These are phyloP conservation scores for Canavalia ensiformis DNA, from an alignment of 306 rosid species.

Conservation along the genomic window DNA sequence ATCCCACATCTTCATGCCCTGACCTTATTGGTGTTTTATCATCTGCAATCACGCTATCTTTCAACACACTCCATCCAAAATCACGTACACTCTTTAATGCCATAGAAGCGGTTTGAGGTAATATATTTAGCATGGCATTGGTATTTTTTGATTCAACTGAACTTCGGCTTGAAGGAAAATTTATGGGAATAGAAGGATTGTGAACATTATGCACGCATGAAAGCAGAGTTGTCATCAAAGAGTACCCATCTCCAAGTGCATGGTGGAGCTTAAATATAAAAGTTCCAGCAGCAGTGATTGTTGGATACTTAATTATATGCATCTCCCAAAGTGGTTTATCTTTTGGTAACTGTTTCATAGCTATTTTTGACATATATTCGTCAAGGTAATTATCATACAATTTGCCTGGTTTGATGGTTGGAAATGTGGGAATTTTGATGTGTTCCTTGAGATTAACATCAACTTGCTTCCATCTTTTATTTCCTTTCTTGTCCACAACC, in stretches of 20 bases:
- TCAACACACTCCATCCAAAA: slow-evolving; percentile 39
- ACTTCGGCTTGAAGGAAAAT: slow-evolving; percentile 51
- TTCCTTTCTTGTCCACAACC: slow-evolving; percentile 40
- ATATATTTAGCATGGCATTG: background rate
- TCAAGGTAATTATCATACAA: slow-evolving; percentile 42
- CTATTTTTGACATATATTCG: slow-evolving; percentile 48
- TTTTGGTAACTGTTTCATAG: slow-evolving; percentile 6
- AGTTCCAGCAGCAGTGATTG: slow-evolving; percentile 48
- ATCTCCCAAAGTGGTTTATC: slow-evolving; percentile 59
- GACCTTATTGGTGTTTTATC: slow-evolving; percentile 56
- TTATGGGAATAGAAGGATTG: slow-evolving; percentile 56
- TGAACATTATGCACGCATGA: slow-evolving; percentile 47
- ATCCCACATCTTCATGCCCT: slow-evolving; percentile 41
- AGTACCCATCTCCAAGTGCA: slow-evolving; percentile 66
- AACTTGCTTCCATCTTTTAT: slow-evolving; percentile 53
- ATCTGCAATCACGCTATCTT: slow-evolving; percentile 45
- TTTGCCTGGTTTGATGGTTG: slow-evolving; percentile 11
- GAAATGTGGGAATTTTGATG: slow-evolving; percentile 44
- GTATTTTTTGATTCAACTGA: background rate
- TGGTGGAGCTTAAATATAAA: slow-evolving; percentile 55
- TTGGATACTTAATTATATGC: slow-evolving; percentile 58
- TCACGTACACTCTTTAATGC: slow-evolving; percentile 31
- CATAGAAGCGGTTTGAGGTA: background rate
- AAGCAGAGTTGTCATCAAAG: slow-evolving; percentile 58
- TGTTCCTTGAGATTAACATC: slow-evolving; percentile 51